Percentiles rank a stretch among this genome's conserved stretches.
phyloP scores from a whole-genome alignment of 495 filamentous ascomycete species.

The Penicillium canescens region DNA sequence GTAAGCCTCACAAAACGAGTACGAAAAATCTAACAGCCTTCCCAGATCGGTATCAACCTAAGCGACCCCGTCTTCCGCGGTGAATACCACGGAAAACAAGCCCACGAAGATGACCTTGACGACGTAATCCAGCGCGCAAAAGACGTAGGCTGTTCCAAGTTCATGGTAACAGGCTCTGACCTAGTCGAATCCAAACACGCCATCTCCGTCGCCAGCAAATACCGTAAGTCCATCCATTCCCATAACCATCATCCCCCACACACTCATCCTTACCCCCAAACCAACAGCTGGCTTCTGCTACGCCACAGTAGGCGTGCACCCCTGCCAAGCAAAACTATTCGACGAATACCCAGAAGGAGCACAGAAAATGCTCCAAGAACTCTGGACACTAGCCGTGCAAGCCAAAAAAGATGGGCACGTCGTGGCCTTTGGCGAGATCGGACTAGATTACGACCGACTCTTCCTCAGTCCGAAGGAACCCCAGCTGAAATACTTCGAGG shows the following conservation, averaged over 20 bases:
- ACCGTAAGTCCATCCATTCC: conserved; percentile 55
- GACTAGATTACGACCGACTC: conserved; percentile 92
- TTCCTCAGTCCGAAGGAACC: conserved; percentile 72
- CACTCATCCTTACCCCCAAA: neutral
- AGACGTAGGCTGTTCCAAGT: conserved; percentile 76
- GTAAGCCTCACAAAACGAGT: no score
- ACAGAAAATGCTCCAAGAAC: conserved; percentile 57
- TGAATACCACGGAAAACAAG: conserved; percentile 76
- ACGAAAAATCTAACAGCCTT: no score
- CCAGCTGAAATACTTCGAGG: conserved; percentile 82
- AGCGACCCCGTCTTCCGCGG: conserved; percentile 85
- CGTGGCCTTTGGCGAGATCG: conserved; percentile 92
- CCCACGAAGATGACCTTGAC: conserved; percentile 75
- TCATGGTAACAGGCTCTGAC: conserved; percentile 93
- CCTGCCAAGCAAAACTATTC: conserved; percentile 75
- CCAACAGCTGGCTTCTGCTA: conserved; percentile 75
- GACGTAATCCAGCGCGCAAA: conserved; percentile 74
- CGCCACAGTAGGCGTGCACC: conserved; percentile 90
- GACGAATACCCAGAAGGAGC: conserved; percentile 57
- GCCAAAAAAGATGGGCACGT: conserved; percentile 50
- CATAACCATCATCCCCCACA: no score
- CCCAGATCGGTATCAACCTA: conserved; percentile 87
- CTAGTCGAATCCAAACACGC: conserved; percentile 75
- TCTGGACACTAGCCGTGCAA: conserved; percentile 56
- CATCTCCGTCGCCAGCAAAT: conserved; percentile 66